phyloP scores from a whole-genome alignment of 805 yeast genomes.

The Ogataea methylovora region DNA sequence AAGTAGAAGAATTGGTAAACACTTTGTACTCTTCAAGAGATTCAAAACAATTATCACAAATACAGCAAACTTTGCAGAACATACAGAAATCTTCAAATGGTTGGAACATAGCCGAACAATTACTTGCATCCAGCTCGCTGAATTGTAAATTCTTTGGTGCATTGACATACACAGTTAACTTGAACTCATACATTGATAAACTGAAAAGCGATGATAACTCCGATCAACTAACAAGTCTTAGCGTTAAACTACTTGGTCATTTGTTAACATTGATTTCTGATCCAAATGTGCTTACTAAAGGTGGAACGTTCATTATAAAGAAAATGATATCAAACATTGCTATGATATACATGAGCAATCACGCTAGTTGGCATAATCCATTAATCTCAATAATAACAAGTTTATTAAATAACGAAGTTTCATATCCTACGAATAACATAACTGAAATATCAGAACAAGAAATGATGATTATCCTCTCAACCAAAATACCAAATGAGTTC shows the following conservation, averaged over 20 bases:
- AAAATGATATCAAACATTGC: conserved; percentile 54
- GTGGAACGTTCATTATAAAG: conserved; percentile 37
- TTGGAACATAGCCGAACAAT: conserved; percentile 44
- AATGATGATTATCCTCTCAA: too few relatives aligned
- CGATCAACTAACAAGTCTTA: conserved; percentile 6
- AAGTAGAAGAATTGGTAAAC: conserved; percentile 25
- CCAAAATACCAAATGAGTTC: conserved; percentile 3
- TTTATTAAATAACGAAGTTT: not conserved
- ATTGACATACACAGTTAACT: conserved; percentile 60
- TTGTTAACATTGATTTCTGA: conserved; percentile 8
- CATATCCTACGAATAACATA: not conserved
- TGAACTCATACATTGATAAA: conserved; percentile 26
- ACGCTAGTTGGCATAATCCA: conserved; percentile 33
- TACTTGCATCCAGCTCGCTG: conserved; percentile 33
- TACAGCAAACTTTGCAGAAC: conserved; percentile 50
- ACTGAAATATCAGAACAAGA: not conserved
- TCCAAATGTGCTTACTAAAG: conserved; percentile 8
- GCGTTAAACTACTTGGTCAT: conserved; percentile 7
- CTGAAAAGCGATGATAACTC: conserved; percentile 2
- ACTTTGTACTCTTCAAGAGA: conserved; percentile 34
- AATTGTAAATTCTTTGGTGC: conserved; percentile 76
- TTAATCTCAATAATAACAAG: conserved; percentile 14
- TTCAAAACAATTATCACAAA: conserved; percentile 28
- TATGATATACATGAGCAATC: conserved; percentile 35
- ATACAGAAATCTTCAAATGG: conserved; percentile 54